phyloP scores from a whole-genome alignment of 257 asterid species.

The Linderniella brevidens region DNA sequence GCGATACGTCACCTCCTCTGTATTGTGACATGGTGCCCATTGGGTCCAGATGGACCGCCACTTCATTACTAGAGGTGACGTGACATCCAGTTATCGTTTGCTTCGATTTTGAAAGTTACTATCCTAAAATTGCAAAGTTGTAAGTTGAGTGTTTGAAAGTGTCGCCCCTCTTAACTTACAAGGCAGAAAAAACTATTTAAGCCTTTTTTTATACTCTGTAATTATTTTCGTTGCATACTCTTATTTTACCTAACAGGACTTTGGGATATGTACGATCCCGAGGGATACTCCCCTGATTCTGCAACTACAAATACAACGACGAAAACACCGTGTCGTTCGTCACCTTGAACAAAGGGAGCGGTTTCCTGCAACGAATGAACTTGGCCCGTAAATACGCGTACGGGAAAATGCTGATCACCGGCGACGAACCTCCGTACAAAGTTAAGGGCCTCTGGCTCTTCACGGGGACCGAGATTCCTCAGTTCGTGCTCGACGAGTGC shows the following conservation, averaged over 20 bases:
- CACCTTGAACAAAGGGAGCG: constrained; percentile 88
- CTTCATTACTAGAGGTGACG: too few species aligned
- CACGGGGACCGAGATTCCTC: constrained; percentile 77
- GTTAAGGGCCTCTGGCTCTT: constrained; percentile 79
- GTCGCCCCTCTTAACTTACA: too few species aligned
- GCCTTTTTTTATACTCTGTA: too few species aligned
- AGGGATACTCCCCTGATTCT: constrained; percentile 98
- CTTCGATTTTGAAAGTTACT: too few species aligned
- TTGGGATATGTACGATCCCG: constrained; percentile 97
- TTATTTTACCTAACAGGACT: constrained; percentile 35
- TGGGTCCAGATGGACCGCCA: too few species aligned
- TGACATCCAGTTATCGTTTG: too few species aligned
- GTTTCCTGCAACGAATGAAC: constrained; percentile 91
- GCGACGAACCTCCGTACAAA: constrained; percentile 39
- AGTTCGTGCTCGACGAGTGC: constrained; percentile 62
- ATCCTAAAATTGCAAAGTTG: too few species aligned
- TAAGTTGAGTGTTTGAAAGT: too few species aligned
- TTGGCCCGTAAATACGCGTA: constrained; percentile 82
- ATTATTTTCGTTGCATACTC: too few species aligned
- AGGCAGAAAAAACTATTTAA: too few species aligned
- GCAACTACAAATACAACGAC: constrained; percentile 84
- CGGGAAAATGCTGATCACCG: constrained; percentile 85
- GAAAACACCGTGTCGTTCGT: constrained; percentile 80
- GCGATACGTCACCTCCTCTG: too few species aligned
- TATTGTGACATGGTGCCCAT: too few species aligned